These are phyloP conservation scores for Emmonsia crescens DNA, from an alignment of 2,329 filamentous ascomycete species.

Conservation along the genomic window DNA sequence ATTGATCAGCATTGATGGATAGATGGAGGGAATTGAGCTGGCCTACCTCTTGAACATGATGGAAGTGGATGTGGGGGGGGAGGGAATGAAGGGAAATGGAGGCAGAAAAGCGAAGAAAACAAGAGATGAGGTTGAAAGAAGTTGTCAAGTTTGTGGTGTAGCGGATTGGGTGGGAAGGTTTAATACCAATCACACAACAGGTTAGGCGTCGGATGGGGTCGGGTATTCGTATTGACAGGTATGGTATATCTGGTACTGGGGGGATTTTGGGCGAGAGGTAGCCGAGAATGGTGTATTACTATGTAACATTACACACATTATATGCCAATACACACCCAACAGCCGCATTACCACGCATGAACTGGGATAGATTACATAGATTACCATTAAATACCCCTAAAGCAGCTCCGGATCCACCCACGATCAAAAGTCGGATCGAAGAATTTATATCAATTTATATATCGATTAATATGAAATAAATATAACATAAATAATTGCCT, in stretches of 20 bases:
- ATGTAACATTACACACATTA: neutral
- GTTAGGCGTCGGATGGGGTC: neutral
- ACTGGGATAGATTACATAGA: constrained; percentile 1
- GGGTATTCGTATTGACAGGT: neutral
- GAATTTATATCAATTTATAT: neutral
- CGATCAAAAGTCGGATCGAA: constrained; percentile 1
- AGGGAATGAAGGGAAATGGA: constrained; percentile 27
- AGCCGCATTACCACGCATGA: neutral
- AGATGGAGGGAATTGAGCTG: constrained; percentile 10
- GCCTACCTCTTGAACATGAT: constrained; percentile 52
- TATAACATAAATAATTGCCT: too few relatives aligned
- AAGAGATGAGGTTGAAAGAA: constrained; percentile 19
- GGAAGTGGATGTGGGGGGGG: constrained; percentile 28
- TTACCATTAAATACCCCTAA: neutral
- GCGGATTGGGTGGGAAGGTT: too few relatives aligned
- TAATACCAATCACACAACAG: too few relatives aligned
- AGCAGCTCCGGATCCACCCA: constrained; percentile 1
- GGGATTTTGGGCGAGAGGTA: neutral
- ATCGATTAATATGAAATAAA: too few relatives aligned
- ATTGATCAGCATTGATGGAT: constrained; percentile 7
- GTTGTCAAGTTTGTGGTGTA: constrained; percentile 16
- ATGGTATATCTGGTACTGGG: neutral
- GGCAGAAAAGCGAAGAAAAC: constrained; percentile 17
- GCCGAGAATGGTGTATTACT: neutral
- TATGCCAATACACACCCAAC: neutral